A percentile compares a stretch with the other conserved stretches of the same genome.
Conservation (phyloP, 352 stramenopile genomes). For the Globisporangium mamillatum region DNA sequence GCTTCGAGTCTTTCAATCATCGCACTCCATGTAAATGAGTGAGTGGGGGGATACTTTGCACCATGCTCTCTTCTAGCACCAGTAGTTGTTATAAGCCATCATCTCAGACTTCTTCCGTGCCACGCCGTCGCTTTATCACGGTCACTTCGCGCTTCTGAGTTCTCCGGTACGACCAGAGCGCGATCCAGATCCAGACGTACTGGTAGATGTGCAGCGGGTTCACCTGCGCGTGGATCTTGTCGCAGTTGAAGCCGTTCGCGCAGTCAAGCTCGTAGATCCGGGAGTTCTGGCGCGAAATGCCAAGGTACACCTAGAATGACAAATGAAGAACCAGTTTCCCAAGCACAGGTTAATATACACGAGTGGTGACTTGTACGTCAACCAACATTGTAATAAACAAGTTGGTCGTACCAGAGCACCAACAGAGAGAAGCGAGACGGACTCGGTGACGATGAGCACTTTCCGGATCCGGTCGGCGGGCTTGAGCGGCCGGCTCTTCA, state of each 20-base stretch:
- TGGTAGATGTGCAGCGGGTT: conserved; percentile 40
- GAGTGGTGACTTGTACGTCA: neutral
- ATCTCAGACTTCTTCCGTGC: neutral
- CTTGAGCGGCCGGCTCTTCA: conserved; percentile 29
- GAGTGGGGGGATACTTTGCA: neutral
- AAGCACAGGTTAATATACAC: neutral
- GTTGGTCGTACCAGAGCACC: conserved; percentile 27
- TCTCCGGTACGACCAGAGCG: conserved; percentile 16
- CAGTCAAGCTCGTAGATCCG: conserved; percentile 42
- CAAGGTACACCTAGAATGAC: conserved; percentile 38
- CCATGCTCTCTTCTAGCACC: neutral
- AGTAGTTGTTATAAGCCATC: neutral
- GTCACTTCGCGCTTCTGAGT: conserved; percentile 11
- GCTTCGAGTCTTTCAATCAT: neutral
- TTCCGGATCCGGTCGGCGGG: conserved; percentile 39
- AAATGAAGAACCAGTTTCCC: too few species aligned
- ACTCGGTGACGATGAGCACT: conserved; percentile 47
- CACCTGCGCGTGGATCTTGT: conserved; percentile 31
- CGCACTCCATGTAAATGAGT: neutral
- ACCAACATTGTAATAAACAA: neutral
- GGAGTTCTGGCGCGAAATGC: conserved; percentile 21
- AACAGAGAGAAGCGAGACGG: conserved; percentile 36
- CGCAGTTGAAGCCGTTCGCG: conserved; percentile 52
- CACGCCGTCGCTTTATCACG: neutral
- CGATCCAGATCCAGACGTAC: conserved; percentile 20